A percentile compares a stretch with the other conserved stretches of the same genome.
These are phyloP conservation scores for Podospora anserina DNA, from an alignment of 495 filamentous ascomycete species.

Conservation along the genomic window DNA sequence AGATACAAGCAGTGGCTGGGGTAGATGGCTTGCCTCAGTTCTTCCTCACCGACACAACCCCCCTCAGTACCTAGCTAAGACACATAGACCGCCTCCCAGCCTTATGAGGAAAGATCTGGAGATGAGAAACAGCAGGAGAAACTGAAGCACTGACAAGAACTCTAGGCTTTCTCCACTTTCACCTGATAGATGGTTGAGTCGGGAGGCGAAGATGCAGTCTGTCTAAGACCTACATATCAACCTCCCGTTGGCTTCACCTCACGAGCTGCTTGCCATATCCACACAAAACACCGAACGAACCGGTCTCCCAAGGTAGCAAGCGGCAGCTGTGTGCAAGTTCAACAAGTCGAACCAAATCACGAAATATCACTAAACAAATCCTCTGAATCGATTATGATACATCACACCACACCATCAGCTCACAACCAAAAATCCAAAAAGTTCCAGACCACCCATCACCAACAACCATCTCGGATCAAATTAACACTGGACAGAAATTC, in stretches of 20 bases:
- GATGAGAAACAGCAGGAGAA: not conserved
- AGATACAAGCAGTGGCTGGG: too few relatives aligned
- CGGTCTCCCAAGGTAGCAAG: not conserved
- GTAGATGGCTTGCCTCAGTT: too few relatives aligned
- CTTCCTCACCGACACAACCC: too few relatives aligned
- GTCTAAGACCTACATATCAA: not conserved
- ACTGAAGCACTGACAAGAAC: not conserved
- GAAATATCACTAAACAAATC: not conserved
- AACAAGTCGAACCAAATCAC: not conserved
- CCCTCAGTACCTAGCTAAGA: not conserved
- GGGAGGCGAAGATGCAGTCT: not conserved
- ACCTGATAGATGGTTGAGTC: not conserved
- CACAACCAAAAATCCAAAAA: not conserved
- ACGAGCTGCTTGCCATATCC: not conserved
- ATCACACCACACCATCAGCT: not conserved
- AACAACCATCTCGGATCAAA: not conserved
- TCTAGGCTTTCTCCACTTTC: not conserved
- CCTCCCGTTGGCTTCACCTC: not conserved
- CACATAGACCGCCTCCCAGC: not conserved
- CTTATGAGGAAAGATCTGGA: not conserved
- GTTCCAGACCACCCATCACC: not conserved
- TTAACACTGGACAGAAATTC: not conserved
- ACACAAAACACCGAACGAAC: not conserved
- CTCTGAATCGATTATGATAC: not conserved
- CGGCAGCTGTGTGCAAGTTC: not conserved